Evolutionary conservation across 805 yeast genomes (phyloP).

Genomic region (Jamesozyma gamospora): DNA sequence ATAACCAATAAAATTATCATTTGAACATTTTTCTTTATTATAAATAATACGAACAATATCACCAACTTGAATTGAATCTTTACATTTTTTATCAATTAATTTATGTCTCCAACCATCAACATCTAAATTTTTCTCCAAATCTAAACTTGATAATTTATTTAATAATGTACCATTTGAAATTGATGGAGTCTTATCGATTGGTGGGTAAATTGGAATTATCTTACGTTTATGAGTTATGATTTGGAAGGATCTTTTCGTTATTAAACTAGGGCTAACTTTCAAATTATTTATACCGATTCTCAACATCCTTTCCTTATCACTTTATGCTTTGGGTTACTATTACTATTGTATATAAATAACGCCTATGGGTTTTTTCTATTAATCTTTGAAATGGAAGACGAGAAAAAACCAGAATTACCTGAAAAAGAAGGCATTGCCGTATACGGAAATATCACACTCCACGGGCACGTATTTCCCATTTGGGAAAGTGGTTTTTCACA

Average conservation of each 20-base stretch:
- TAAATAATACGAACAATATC: slow-evolving; percentile 73
- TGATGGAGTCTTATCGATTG: slow-evolving; percentile 8
- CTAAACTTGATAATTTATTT: slow-evolving; percentile 21
- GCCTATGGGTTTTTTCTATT: no score
- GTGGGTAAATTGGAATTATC: slow-evolving; percentile 26
- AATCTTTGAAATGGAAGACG: no score
- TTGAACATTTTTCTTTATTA: slow-evolving; percentile 40
- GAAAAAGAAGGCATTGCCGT: neutral
- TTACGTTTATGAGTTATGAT: slow-evolving; percentile 13
- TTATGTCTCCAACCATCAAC: slow-evolving; percentile 58
- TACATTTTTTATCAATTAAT: slow-evolving; percentile 37
- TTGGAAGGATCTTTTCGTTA: slow-evolving; percentile 10
- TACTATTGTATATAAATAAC: no score
- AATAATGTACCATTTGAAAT: slow-evolving; percentile 4
- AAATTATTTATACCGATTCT: neutral
- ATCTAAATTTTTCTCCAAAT: slow-evolving; percentile 53
- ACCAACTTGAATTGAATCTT: slow-evolving; percentile 58
- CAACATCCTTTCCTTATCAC: neutral
- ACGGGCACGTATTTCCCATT: neutral
- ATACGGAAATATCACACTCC: neutral
- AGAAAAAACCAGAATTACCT: no score
- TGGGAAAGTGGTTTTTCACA: neutral
- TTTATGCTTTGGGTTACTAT: neutral
- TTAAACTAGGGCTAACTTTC: neutral
- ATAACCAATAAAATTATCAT: slow-evolving; percentile 67